These are phyloP conservation scores for Lathyrus oleraceus DNA, from an alignment of 306 rosid genomes.

Conservation along the genomic window DNA sequence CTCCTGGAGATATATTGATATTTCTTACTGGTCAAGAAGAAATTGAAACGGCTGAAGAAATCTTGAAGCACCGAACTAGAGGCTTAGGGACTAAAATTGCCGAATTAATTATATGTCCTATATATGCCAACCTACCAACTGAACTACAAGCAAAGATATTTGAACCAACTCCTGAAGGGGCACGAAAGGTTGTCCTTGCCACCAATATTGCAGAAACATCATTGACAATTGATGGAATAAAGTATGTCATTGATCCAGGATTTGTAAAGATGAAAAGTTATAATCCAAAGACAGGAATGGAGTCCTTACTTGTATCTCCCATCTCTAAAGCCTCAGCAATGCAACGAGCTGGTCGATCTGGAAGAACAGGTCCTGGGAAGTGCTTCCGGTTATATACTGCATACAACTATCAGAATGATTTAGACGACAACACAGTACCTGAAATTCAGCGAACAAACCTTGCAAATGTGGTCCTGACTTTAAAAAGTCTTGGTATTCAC, in stretches of 20 bases:
- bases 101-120: constrained; percentile 90
- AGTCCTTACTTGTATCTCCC: constrained; percentile 78
- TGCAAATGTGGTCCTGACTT: constrained; percentile 80
- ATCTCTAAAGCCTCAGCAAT: constrained; percentile 95
- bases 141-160: constrained; percentile 93
- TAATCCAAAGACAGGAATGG: constrained; percentile 94
- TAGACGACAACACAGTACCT: constrained; percentile 88
- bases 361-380: constrained; percentile 97
- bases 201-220: constrained; percentile 98
- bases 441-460: constrained; percentile 94
- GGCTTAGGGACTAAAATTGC: constrained; percentile 96
- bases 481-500: constrained; percentile 90
- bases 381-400: constrained; percentile 88
- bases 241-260: constrained; percentile 96
- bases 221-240: constrained; percentile 93
- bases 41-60: constrained; percentile 97
- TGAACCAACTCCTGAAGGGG: constrained; percentile 98
- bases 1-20: constrained; percentile 87
- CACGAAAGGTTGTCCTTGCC: constrained; percentile 92
- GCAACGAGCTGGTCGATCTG: constrained; percentile 95
- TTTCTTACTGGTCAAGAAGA: constrained; percentile 98
- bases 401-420: constrained; percentile 67
- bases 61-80: constrained; percentile 77
- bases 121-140: constrained; percentile 93
- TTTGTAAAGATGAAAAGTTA: constrained; percentile 63